Percentiles rank a stretch among this genome's conserved stretches.
Conservation (phyloP, 257 asterid species). For the Thymus mandschuricus region DNA sequence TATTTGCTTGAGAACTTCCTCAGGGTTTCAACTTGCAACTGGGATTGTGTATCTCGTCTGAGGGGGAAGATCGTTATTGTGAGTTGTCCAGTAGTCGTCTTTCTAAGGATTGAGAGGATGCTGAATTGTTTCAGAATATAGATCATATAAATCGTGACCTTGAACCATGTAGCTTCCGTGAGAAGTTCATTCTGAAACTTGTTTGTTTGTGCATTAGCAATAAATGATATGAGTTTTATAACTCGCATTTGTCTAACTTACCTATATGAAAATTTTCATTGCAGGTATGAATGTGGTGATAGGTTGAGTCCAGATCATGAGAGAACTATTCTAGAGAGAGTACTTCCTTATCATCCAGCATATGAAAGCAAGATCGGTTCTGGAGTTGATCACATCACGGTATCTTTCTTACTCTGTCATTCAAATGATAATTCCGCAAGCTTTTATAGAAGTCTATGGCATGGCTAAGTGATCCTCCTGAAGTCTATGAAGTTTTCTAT, state of each 20-base stretch:
- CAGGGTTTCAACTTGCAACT: neutral
- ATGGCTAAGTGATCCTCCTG: neutral
- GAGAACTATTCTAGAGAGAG: slow-evolving; percentile 70
- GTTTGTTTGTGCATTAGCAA: neutral
- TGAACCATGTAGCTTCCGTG: slow-evolving; percentile 3
- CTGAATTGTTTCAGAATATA: slow-evolving; percentile 5
- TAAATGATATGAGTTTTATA: slow-evolving; percentile 10
- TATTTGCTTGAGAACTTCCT: neutral
- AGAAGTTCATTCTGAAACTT: neutral
- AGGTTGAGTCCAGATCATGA: slow-evolving; percentile 82
- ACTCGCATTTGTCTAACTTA: slow-evolving; percentile 1
- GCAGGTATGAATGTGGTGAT: slow-evolving; percentile 83
- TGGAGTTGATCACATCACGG: slow-evolving; percentile 78
- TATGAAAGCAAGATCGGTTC: slow-evolving; percentile 70
- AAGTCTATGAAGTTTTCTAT: neutral
- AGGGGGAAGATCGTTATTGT: neutral
- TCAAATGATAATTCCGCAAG: neutral
- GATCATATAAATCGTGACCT: neutral
- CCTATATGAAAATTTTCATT: slow-evolving; percentile 10
- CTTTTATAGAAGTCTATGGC: slow-evolving; percentile 2
- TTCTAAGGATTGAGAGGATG: slow-evolving; percentile 2
- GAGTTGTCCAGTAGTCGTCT: neutral
- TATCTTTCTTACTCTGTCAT: slow-evolving; percentile 20
- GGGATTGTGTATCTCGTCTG: slow-evolving; percentile 4
- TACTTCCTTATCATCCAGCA: slow-evolving; percentile 88